Evolutionary conservation across 1,284 basidiomycete genomes (phyloP), one percentile per base, ranked within the genome.

Genomic region (Heterobasidion irregulare): DNA sequence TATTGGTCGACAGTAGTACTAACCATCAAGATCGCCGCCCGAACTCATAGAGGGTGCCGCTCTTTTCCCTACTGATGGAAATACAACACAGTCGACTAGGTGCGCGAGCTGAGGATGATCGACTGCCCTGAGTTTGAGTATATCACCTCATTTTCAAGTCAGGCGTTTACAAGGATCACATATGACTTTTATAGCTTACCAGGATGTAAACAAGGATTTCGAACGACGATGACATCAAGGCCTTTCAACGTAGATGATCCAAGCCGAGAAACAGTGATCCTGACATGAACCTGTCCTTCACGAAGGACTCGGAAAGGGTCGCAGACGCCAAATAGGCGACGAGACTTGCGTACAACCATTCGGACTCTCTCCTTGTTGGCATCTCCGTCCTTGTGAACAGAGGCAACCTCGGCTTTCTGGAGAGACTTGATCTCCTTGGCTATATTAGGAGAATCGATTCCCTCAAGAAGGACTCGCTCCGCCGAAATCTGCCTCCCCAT

Each of bases 41-140:
- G 82, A 84, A 50, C 78, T 83, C 82, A 85, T 84, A 0, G 82
- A 77, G 8, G 83, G 82, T 7, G 83, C 83, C 16, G 83, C 74
- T 52, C 80, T 75, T 41, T 75, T 77, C 12, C 81, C 83, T 15
- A 78, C 76, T 0, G 77, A 75, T 1, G 84, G 77, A 59, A 86
- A 86, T 0, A 86, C 82, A 10, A 86, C 69, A 58, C 83, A 86
- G 56, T 86, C 83, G 0, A 82, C 74, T 0, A 86, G 72, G 62
- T 85, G 82, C 2, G 71, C 64, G 13, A 85, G 65, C 26, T 70
- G 64, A 3, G 73, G 70, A 58, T 79, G 69, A 52, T 77, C 63
- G 0, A 79, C 82, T 0, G 83, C 83, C 16, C 82, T 70, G 0
- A 85, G 69, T 62, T 85, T 86, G 52, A 86, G 64, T 56, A 79